Conservation (phyloP, 257 asterid genomes). For the Salvia hispanica region DNA sequence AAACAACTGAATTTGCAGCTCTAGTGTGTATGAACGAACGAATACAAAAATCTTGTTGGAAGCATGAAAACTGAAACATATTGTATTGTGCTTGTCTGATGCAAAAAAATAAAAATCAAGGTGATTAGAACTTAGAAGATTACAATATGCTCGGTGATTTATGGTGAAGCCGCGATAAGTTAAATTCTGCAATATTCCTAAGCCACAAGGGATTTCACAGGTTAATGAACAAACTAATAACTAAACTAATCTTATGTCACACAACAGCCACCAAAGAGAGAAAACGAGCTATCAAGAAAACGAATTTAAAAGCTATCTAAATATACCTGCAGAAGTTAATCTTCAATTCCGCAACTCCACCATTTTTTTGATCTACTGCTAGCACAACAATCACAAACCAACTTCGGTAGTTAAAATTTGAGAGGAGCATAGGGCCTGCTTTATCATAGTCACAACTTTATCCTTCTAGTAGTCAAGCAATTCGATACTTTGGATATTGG, state of each 20-base stretch:
- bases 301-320: background rate
- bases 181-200: background rate
- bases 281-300: conserved; percentile 6
- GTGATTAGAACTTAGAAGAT: conserved; percentile 7
- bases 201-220: conserved; percentile 8
- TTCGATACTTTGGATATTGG: background rate
- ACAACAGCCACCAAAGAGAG: conserved; percentile 6
- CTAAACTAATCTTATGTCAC: conserved; percentile 13
- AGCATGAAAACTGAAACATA: background rate
- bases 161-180: background rate
- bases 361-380: conserved; percentile 20
- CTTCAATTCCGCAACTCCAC: conserved; percentile 13
- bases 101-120: conserved; percentile 12
- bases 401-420: background rate
- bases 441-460: conserved; percentile 18
- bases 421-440: background rate
- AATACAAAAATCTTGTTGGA: background rate
- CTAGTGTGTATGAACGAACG: background rate
- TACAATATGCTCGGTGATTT: conserved; percentile 6
- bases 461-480: conserved; percentile 10
- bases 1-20: background rate
- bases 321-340: conserved; percentile 13
- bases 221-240: conserved; percentile 17
- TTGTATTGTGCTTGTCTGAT: background rate
- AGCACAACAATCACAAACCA: conserved; percentile 24